Conservation (phyloP, 495 filamentous ascomycete genomes). For the Neurospora terricola region DNA sequence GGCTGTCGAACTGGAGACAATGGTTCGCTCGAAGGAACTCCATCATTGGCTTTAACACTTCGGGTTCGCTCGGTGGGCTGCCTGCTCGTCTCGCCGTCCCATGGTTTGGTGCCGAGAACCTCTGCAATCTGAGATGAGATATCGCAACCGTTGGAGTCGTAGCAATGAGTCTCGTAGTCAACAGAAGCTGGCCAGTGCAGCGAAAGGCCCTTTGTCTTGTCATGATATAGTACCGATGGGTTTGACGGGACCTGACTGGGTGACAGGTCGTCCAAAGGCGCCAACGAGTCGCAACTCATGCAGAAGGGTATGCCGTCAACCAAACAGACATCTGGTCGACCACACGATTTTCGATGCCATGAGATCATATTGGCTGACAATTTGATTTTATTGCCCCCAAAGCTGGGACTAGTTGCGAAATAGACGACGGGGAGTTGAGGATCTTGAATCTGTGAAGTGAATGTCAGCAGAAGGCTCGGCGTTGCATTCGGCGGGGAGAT, state of each 20-base stretch:
- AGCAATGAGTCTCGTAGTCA: not conserved
- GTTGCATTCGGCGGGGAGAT: not conserved
- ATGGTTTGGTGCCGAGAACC: not conserved
- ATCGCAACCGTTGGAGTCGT: not conserved
- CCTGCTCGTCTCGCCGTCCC: not conserved
- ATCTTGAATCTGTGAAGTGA: not conserved
- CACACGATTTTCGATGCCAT: slow-evolving; percentile 10
- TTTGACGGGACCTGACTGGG: slow-evolving; percentile 5
- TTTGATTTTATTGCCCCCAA: not conserved
- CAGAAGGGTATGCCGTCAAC: slow-evolving; percentile 7
- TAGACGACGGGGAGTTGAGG: not conserved
- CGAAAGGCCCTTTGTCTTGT: not conserved
- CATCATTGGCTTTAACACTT: not conserved
- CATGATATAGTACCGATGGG: slow-evolving; percentile 4
- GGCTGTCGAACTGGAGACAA: not conserved
- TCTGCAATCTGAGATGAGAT: not conserved
- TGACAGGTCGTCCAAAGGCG: slow-evolving; percentile 6
- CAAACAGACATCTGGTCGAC: slow-evolving; percentile 9
- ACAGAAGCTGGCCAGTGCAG: not conserved
- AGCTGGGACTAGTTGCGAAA: not conserved
- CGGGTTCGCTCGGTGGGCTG: not conserved
- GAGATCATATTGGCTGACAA: slow-evolving; percentile 1
- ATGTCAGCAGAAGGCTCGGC: not conserved
- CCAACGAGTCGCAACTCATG: slow-evolving; percentile 15
- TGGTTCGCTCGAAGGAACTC: not conserved